phyloP scores from a whole-genome alignment of 1,139 yeast species.

The Hemisphaericaspora xylanilytica region DNA sequence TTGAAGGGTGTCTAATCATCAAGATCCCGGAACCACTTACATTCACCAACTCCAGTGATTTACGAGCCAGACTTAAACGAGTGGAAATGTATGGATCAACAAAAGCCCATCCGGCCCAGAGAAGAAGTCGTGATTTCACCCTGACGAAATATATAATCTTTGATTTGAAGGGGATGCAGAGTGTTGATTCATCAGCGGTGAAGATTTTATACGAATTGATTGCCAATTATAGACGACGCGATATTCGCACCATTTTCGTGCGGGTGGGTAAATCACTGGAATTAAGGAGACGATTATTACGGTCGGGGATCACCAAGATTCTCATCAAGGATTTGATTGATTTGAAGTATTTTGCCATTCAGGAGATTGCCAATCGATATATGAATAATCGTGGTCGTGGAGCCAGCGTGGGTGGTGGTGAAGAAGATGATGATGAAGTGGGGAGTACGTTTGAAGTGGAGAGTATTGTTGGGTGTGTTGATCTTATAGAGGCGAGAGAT shows the following conservation, averaged over 20 bases:
- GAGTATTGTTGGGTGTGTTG: slow-evolving; percentile 12
- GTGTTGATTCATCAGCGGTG: slow-evolving; percentile 83
- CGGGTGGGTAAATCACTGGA: slow-evolving; percentile 50
- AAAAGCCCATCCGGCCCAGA: slow-evolving; percentile 79
- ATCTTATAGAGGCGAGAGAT: slow-evolving; percentile 27
- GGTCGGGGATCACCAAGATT: slow-evolving; percentile 33
- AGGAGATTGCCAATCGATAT: slow-evolving; percentile 12
- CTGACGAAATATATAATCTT: slow-evolving; percentile 70
- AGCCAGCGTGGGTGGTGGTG: too few relatives aligned
- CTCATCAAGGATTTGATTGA: slow-evolving; percentile 26
- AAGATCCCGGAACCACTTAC: slow-evolving; percentile 92
- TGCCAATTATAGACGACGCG: slow-evolving; percentile 50
- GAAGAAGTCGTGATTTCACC: slow-evolving; percentile 49
- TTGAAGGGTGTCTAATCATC: slow-evolving; percentile 82
- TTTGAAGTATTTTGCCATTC: slow-evolving; percentile 29
- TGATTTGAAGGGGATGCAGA: slow-evolving; percentile 85
- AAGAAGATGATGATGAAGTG: slow-evolving; percentile 4
- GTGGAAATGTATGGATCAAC: slow-evolving; percentile 85
- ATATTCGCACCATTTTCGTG: slow-evolving; percentile 62
- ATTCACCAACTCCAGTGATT: slow-evolving; percentile 85
- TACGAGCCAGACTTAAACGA: slow-evolving; percentile 69
- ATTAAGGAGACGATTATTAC: slow-evolving; percentile 28
- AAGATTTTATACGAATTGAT: slow-evolving; percentile 68
- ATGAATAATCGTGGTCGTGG: slow-evolving; percentile 6
- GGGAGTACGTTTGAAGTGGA: slow-evolving; percentile 15